Base-by-base conservation (phyloP, 257 asterid genomes). In the Rauvolfia tetraphylla region DNA sequence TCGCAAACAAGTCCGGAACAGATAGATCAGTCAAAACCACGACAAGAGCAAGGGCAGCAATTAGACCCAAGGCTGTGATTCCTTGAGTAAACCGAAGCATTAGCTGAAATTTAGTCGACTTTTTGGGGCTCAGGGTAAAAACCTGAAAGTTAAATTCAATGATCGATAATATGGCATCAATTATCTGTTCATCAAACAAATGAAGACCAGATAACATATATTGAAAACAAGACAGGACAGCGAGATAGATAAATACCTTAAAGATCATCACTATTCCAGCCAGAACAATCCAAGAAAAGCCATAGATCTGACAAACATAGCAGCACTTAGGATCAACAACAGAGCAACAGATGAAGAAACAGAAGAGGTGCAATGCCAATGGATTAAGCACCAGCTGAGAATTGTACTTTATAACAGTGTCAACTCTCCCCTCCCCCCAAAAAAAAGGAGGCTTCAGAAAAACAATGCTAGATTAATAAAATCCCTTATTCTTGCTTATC, bases 81-180 rank as follows among this genome's bases (percentile, higher is more conserved):
- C 99, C 99, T 91, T 95, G 99, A 85, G 88, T 77, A 77, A 95
- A 95, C 57, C 99, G 96, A 23, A 95, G 91, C 94, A 95, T 84
- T 62, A 95, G 84, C 88, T 90, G 98, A 85, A 95, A 90, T 79
- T 88, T 93, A 56, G 96, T 90, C 68, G 96, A 87, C 81, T 88
- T 95, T 73, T 90, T 88, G 73, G 98, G 99, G 67, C 90, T 93
- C 71, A 89, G 84, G 10, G 98, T 86, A 86, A 95, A 95, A 66
- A 93, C 80, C 99, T 95, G 94, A 78, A 72, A 41, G 42, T 14
- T 70, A 20, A 77, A 62, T 58, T 72, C 82, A 78, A 48, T 57
- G 3, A 29, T 34, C 61, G 18, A 7, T 13, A 23, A 39, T 27
- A 68, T 54, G 46, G 57, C 49, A 34, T 58, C 36, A 80, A 63